phyloP scores from a whole-genome alignment of 441 rosid species.

The Brassica hybrid region DNA sequence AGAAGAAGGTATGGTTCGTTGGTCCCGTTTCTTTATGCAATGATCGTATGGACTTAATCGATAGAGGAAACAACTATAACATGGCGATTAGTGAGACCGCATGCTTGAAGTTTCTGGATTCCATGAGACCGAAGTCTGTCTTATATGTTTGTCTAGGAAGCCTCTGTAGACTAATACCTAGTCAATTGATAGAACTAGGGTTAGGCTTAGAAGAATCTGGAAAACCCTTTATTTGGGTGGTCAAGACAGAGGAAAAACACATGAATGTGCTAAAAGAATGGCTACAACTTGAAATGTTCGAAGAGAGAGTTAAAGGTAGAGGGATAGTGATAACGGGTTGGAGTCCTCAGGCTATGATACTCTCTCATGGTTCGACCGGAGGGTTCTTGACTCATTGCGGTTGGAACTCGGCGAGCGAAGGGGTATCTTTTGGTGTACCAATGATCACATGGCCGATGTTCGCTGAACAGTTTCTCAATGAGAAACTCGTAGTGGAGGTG shows the following conservation, averaged over 20 bases:
- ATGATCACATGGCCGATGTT: conserved; percentile 86
- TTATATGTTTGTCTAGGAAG: conserved; percentile 62
- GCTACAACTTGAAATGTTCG: conserved; percentile 52
- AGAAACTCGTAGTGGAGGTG: conserved; percentile 64
- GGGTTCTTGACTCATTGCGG: conserved; percentile 89
- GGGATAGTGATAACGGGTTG: conserved; percentile 71
- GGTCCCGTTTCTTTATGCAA: conserved; percentile 67
- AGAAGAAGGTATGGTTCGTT: conserved; percentile 56
- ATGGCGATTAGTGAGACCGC: conserved; percentile 42
- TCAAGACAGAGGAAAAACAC: conserved; percentile 47
- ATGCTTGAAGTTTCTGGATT: conserved; percentile 54
- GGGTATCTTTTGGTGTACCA: conserved; percentile 61
- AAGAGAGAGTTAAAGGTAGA: conserved; percentile 60
- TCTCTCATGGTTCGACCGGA: conserved; percentile 65
- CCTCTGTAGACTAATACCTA: conserved; percentile 56
- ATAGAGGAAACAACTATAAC: conserved; percentile 57
- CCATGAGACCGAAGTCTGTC: conserved; percentile 51
- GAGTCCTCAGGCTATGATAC: conserved; percentile 80
- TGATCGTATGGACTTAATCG: conserved; percentile 43
- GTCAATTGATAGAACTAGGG: conserved; percentile 59
- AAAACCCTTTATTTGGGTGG: conserved; percentile 59
- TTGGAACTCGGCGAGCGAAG: conserved; percentile 82
- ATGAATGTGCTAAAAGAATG: conserved; percentile 54
- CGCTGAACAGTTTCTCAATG: conserved; percentile 77
- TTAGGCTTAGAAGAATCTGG: conserved; percentile 55